These are phyloP conservation scores for Viola odorata DNA, from an alignment of 345 rosid species.

Conservation along the genomic window DNA sequence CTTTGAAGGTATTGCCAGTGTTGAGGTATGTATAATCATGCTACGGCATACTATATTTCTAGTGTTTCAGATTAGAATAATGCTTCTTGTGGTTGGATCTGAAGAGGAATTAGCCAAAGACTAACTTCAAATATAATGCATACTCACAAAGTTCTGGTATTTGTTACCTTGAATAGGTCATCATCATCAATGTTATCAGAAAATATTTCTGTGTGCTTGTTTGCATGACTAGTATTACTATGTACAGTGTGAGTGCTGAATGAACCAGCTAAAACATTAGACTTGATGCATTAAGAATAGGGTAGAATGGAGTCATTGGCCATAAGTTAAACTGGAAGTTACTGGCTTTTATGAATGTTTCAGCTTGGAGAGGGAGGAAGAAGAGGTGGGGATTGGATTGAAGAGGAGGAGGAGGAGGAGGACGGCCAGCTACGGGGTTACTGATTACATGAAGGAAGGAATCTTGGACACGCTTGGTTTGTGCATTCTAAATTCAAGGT, in stretches of 20 bases:
- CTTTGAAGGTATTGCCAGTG: conserved; percentile 73
- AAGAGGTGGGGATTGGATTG: no score
- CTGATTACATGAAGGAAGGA: no score
- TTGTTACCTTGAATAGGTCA: conserved; percentile 70
- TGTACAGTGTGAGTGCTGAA: conserved; percentile 25
- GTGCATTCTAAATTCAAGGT: no score
- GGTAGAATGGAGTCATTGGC: no score
- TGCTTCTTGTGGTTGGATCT: neutral
- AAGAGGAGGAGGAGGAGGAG: no score
- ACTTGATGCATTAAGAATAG: no score
- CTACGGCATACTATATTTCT: neutral
- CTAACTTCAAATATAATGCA: neutral
- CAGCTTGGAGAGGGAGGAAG: no score
- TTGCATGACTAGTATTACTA: conserved; percentile 22
- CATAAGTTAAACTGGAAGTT: no score
- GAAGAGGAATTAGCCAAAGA: neutral
- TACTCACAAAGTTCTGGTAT: neutral
- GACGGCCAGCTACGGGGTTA: no score
- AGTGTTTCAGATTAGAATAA: neutral
- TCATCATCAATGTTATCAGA: conserved; percentile 73
- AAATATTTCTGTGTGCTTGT: conserved; percentile 32
- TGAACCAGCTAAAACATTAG: conserved; percentile 27
- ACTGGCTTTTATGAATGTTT: no score
- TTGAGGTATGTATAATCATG: conserved; percentile 45
- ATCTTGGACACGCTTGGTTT: no score